Conservation (phyloP, 805 yeast genomes). For the Isabelozyma rhagii region DNA sequence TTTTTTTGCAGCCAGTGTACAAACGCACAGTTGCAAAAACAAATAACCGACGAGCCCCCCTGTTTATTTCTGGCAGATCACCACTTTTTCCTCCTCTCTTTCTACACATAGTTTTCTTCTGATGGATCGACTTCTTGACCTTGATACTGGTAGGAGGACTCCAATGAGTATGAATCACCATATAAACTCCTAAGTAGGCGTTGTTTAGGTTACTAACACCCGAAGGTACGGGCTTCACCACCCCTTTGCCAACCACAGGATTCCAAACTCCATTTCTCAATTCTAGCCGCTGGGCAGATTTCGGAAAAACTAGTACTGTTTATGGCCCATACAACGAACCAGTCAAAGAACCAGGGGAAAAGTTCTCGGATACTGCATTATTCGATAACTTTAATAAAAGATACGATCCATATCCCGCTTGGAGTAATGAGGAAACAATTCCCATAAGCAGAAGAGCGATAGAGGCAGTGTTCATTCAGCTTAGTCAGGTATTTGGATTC, state of each 20-base stretch:
- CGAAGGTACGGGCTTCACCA: neutral
- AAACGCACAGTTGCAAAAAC: neutral
- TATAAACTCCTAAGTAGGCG: no score
- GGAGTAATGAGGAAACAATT: conserved; percentile 40
- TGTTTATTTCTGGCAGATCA: neutral
- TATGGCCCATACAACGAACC: conserved; percentile 22
- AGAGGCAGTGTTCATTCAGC: conserved; percentile 50
- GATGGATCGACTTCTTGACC: neutral
- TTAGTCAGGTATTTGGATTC: conserved; percentile 61
- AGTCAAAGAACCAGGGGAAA: conserved; percentile 27
- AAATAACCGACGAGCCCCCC: neutral
- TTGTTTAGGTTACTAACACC: neutral
- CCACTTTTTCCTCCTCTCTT: neutral
- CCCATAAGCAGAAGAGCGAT: conserved; percentile 56
- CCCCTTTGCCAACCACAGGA: conserved; percentile 29
- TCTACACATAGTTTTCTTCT: no score
- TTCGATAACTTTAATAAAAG: conserved; percentile 41
- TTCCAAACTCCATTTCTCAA: conserved; percentile 43
- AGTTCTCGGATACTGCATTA: conserved; percentile 37
- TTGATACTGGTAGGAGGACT: neutral
- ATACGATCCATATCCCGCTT: conserved; percentile 54
- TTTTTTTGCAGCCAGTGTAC: neutral
- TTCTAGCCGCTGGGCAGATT: conserved; percentile 43
- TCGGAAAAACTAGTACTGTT: conserved; percentile 28
- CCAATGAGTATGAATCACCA: neutral